Percentiles rank a stretch among this genome's conserved stretches.
phyloP scores from a whole-genome alignment of 345 rosid species.

The Populus simonii region DNA sequence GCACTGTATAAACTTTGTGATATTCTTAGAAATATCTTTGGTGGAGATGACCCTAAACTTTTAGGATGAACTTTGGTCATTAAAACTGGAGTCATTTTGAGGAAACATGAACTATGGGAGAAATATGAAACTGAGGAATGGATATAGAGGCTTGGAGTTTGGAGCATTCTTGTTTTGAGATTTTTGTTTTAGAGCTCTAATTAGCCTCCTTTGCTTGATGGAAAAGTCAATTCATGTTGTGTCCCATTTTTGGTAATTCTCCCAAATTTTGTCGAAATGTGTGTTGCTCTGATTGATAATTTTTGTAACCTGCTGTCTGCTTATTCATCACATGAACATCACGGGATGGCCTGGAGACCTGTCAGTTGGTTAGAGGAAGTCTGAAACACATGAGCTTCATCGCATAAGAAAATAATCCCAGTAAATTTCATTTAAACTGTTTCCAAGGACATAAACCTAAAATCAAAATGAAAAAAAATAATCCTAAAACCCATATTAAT shows the following conservation, averaged over 20 bases:
- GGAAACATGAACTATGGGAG: not conserved
- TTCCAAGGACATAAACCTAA: too few relatives aligned
- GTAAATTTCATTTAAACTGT: too few relatives aligned
- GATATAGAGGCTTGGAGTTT: not conserved
- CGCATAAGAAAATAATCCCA: too few relatives aligned
- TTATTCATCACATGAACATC: too few relatives aligned
- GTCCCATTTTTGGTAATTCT: not conserved
- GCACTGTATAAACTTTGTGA: not conserved
- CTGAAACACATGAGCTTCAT: too few relatives aligned
- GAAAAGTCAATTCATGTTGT: not conserved
- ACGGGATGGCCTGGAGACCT: too few relatives aligned
- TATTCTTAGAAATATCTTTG: not conserved
- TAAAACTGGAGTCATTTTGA: not conserved
- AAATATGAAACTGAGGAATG: not conserved
- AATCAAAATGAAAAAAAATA: too few relatives aligned
- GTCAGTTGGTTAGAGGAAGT: too few relatives aligned
- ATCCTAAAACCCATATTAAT: too few relatives aligned
- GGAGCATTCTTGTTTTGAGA: not conserved
- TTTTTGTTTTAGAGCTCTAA: not conserved
- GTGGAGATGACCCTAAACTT: not conserved
- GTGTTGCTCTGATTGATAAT: too few relatives aligned
- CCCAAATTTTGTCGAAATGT: too few relatives aligned
- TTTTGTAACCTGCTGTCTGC: too few relatives aligned
- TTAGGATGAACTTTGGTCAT: not conserved
- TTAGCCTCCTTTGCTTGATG: not conserved